Conservation (phyloP, 768 basidiomycete genomes). For the Goffeauzyma gilvescens region DNA sequence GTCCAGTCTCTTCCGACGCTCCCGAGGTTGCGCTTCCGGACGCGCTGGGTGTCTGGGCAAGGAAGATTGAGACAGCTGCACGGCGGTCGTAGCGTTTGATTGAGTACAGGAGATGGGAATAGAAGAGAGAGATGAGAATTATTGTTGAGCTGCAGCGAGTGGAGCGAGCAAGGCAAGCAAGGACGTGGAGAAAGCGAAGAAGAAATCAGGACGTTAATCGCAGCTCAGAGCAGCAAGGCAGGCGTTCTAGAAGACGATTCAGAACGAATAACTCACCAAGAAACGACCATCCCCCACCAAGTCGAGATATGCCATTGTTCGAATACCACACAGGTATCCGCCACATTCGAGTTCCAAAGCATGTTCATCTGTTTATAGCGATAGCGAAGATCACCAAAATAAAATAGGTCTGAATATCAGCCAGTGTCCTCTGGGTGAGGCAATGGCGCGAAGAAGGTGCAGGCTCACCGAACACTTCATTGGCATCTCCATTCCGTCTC, state of each 20-base stretch:
- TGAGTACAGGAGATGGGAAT: constrained; percentile 18
- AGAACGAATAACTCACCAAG: constrained; percentile 16
- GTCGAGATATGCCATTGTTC: constrained; percentile 25
- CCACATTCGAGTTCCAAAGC: constrained; percentile 14
- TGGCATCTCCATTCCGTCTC: no score
- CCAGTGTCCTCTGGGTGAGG: no score
- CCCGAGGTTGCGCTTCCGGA: no score
- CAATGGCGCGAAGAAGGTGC: no score
- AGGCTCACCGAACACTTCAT: no score
- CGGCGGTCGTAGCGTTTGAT: constrained; percentile 15
- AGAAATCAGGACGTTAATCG: not conserved
- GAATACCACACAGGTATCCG: constrained; percentile 25
- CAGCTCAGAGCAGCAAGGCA: not conserved
- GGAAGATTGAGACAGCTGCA: constrained; percentile 15
- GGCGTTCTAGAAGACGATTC: not conserved
- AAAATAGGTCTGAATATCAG: no score
- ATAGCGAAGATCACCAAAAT: no score
- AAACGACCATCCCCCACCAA: constrained; percentile 23
- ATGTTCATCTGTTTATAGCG: constrained; percentile 14
- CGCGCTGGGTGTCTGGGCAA: constrained; percentile 4
- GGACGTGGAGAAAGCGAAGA: not conserved
- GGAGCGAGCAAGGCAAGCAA: not conserved
- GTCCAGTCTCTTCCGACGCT: no score
- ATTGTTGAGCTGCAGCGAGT: constrained; percentile 9
- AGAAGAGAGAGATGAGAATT: constrained; percentile 20